Evolutionary conservation across 352 stramenopile species (phyloP).

Genomic region (Globisporangium irregulare): DNA sequence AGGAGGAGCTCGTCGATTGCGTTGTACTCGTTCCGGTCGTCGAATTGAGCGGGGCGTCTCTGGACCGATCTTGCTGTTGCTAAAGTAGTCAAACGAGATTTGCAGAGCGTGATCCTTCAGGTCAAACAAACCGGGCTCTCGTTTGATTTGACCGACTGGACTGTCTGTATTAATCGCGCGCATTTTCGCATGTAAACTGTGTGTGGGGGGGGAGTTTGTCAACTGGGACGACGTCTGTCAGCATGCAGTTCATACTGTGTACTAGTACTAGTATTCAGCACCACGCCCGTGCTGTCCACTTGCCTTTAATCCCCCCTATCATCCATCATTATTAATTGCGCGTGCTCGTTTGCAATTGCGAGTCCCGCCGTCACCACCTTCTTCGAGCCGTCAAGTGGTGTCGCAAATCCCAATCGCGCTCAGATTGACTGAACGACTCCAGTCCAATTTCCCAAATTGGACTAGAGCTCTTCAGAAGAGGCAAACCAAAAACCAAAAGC

Average conservation of each 20-base stretch:
- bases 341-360: background rate
- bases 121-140: background rate
- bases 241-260: background rate
- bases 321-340: background rate
- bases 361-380: background rate
- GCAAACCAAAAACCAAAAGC: background rate
- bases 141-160: background rate
- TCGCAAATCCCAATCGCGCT: background rate
- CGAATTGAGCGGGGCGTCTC: background rate
- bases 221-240: background rate
- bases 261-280: background rate
- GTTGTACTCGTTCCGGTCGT: background rate
- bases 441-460: background rate
- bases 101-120: background rate
- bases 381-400: background rate
- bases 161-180: background rate
- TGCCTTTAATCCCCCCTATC: background rate
- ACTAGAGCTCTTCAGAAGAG: background rate
- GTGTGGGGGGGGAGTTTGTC: background rate
- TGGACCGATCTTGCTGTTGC: background rate
- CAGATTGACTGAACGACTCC: background rate
- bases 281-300: background rate
- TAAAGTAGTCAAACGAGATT: background rate
- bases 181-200: background rate
- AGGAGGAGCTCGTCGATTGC: background rate